phyloP scores from a whole-genome alignment of 768 basidiomycete genomes.

The Naematelia aurantialba region DNA sequence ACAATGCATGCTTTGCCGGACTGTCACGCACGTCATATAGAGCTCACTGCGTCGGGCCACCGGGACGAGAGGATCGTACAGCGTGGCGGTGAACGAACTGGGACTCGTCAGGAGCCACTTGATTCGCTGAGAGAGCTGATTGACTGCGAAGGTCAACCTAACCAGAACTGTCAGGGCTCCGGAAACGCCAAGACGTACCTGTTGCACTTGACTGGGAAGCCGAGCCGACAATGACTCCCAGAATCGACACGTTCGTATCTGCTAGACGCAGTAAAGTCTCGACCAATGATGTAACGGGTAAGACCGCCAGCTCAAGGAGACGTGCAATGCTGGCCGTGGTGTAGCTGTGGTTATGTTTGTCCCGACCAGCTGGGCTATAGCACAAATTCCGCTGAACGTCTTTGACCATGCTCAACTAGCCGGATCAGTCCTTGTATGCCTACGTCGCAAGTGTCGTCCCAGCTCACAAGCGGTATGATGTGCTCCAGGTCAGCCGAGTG shows the following conservation, averaged over 20 bases:
- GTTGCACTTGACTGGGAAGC: not conserved
- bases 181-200: not conserved
- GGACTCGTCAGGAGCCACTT: slow-evolving; percentile 56
- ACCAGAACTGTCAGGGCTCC: too few species aligned
- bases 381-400: not conserved
- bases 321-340: not conserved
- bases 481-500: slow-evolving; percentile 14
- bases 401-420: not conserved
- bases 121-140: slow-evolving; percentile 62
- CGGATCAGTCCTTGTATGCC: not conserved
- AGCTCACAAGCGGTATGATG: slow-evolving; percentile 22
- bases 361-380: not conserved
- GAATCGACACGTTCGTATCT: not conserved
- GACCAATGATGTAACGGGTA: not conserved
- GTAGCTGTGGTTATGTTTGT: not conserved
- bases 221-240: not conserved
- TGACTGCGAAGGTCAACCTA: slow-evolving; percentile 56
- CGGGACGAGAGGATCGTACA: slow-evolving; percentile 42
- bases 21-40: slow-evolving; percentile 63
- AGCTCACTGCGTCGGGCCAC: slow-evolving; percentile 54
- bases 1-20: not conserved
- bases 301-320: not conserved
- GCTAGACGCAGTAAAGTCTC: not conserved
- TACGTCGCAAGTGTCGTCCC: not conserved
- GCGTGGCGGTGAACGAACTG: slow-evolving; percentile 51